Conservation (phyloP, 139 green algal genomes). For the Tetradesmus obliquus region DNA sequence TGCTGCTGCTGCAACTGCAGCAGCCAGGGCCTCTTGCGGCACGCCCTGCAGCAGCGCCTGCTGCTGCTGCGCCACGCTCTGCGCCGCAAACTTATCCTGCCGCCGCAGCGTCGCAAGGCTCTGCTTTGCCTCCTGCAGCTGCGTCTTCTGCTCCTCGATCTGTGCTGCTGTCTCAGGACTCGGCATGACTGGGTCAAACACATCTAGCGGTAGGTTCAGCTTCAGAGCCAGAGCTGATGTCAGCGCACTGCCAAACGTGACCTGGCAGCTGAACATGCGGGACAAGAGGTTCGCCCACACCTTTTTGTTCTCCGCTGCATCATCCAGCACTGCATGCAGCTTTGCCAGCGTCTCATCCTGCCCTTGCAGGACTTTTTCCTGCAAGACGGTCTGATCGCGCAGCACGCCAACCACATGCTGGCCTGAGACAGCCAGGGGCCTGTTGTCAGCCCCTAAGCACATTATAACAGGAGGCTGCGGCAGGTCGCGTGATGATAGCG, state of each 20-base stretch:
- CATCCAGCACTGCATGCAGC: neutral
- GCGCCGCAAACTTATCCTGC: constrained; percentile 17
- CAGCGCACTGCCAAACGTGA: constrained; percentile 19
- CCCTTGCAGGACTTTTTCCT: neutral
- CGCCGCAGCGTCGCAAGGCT: neutral
- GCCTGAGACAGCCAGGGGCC: constrained; percentile 56
- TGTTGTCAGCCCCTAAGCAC: constrained; percentile 80
- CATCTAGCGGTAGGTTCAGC: constrained; percentile 45
- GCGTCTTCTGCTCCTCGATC: constrained; percentile 1
- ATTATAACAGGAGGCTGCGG: constrained; percentile 6
- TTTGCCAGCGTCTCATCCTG: neutral
- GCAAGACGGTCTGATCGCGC: neutral
- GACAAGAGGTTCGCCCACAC: constrained; percentile 26
- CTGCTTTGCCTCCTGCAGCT: constrained; percentile 19
- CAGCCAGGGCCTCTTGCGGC: neutral
- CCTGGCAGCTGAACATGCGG: constrained; percentile 21
- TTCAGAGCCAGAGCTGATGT: constrained; percentile 43
- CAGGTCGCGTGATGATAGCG: neutral
- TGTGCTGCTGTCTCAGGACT: neutral
- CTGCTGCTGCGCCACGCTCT: neutral
- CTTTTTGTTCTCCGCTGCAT: constrained; percentile 6
- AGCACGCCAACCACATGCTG: constrained; percentile 40
- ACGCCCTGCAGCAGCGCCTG: neutral
- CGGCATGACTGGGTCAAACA: neutral
- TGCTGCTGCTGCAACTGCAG: neutral